Conservation (phyloP, 2,329 filamentous ascomycete species). For the Fusarium buharicum region DNA sequence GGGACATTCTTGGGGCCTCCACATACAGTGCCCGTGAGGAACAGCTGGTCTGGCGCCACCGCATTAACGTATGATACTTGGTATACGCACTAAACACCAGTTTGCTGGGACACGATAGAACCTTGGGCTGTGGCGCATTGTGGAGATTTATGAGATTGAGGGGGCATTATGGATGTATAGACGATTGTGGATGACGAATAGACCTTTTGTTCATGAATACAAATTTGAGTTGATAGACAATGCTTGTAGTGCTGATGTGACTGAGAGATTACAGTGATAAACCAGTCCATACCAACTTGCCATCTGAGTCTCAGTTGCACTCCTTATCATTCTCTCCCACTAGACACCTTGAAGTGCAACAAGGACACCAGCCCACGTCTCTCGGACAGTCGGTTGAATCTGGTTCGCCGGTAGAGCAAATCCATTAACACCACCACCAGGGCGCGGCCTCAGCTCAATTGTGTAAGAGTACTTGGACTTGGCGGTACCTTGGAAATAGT, state of each 20-base stretch:
- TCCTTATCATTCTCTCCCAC: not conserved
- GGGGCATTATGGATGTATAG: too few relatives aligned
- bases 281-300: too few relatives aligned
- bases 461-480: conserved; percentile 56
- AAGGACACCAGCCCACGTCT: conserved; percentile 33
- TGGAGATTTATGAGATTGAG: too few relatives aligned
- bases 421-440: conserved; percentile 47
- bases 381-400: conserved; percentile 46
- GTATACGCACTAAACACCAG: too few relatives aligned
- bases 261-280: too few relatives aligned
- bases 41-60: conserved; percentile 35
- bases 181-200: too few relatives aligned
- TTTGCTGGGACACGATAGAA: too few relatives aligned
- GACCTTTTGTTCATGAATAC: too few relatives aligned
- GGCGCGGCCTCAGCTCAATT: conserved; percentile 52
- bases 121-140: too few relatives aligned
- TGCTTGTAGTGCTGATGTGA: too few relatives aligned
- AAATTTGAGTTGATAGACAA: too few relatives aligned
- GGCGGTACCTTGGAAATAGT: conserved; percentile 57
- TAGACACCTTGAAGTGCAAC: conserved; percentile 19
- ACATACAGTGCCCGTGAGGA: conserved; percentile 34
- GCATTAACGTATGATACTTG: conserved; percentile 21
- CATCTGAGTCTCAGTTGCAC: too few relatives aligned
- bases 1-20: conserved; percentile 30
- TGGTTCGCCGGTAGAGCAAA: conserved; percentile 57